Evolutionary conservation across 2,329 filamentous ascomycete genomes (phyloP).

Genomic region (Botrytis squamosa): DNA sequence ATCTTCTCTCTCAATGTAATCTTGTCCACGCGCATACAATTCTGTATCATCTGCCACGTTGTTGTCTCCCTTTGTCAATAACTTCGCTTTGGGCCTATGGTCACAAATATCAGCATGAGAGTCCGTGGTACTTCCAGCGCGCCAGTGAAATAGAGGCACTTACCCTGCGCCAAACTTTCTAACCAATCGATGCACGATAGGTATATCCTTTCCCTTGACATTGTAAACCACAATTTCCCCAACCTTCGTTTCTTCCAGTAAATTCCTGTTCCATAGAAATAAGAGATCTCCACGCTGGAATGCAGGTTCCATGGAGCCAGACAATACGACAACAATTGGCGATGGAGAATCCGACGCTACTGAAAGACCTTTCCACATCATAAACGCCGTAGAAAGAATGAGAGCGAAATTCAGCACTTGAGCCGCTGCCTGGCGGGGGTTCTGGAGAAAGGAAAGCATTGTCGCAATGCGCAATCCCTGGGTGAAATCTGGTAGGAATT

Average conservation of each 20-base stretch:
- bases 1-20: slow-evolving; percentile 81
- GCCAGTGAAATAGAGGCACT: slow-evolving; percentile 31
- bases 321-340: slow-evolving; percentile 61
- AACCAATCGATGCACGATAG: slow-evolving; percentile 92
- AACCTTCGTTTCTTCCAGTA: slow-evolving; percentile 58
- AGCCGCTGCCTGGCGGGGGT: slow-evolving; percentile 63
- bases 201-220: slow-evolving; percentile 84
- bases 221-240: slow-evolving; percentile 77
- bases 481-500: no score
- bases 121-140: neutral
- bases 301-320: slow-evolving; percentile 60
- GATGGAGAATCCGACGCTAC: slow-evolving; percentile 60
- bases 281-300: slow-evolving; percentile 59
- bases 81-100: slow-evolving; percentile 57
- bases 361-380: slow-evolving; percentile 71
- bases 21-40: slow-evolving; percentile 80
- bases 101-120: neutral
- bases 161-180: slow-evolving; percentile 65
- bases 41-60: slow-evolving; percentile 93
- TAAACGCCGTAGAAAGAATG: slow-evolving; percentile 71
- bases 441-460: slow-evolving; percentile 58
- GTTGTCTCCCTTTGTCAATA: slow-evolving; percentile 97
- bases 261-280: slow-evolving; percentile 58
- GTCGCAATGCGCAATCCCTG: slow-evolving; percentile 13
- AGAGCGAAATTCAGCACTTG: slow-evolving; percentile 72